A percentile compares a stretch with the other conserved stretches of the same genome.
phyloP scores from a whole-genome alignment of 768 basidiomycete species.

The Clitopilus passeckerianus region DNA sequence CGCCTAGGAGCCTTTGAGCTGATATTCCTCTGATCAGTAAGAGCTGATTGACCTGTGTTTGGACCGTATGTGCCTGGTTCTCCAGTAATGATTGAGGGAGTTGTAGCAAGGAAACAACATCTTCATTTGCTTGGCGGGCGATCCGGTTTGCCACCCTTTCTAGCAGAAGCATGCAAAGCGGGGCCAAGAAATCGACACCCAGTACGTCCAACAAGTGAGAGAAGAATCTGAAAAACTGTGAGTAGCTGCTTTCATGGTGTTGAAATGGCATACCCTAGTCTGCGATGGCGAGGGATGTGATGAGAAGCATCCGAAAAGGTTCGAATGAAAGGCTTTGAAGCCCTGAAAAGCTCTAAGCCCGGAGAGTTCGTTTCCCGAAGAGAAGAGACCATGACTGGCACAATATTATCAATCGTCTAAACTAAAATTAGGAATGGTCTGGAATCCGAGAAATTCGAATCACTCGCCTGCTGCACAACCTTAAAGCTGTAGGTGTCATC shows the following conservation, averaged over 20 bases:
- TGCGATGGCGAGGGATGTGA: constrained; percentile 90
- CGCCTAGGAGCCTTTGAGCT: constrained; percentile 33
- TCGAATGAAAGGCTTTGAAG: constrained; percentile 75
- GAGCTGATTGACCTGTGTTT: constrained; percentile 39
- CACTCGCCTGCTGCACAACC: constrained; percentile 82
- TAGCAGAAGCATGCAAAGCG: constrained; percentile 79
- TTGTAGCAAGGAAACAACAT: constrained; percentile 52
- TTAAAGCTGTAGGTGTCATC: constrained; percentile 95
- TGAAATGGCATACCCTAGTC: constrained; percentile 62
- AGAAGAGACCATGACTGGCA: constrained; percentile 88
- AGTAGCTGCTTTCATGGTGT: background rate
- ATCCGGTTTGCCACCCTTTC: constrained; percentile 73
- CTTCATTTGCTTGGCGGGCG: constrained; percentile 55
- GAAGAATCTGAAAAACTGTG: constrained; percentile 63
- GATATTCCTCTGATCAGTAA: background rate
- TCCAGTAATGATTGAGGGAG: constrained; percentile 67
- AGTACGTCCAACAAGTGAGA: constrained; percentile 80
- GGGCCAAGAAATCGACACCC: constrained; percentile 79
- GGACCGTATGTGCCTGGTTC: constrained; percentile 40
- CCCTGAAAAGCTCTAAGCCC: constrained; percentile 59
- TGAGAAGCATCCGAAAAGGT: constrained; percentile 92
- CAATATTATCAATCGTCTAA: constrained; percentile 89
- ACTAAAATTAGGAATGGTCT: constrained; percentile 3
- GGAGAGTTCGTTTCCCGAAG: constrained; percentile 53
- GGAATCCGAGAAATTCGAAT: background rate